Evolutionary conservation across 306 rosid genomes (phyloP).

Genomic region (Prunus dulcis): DNA sequence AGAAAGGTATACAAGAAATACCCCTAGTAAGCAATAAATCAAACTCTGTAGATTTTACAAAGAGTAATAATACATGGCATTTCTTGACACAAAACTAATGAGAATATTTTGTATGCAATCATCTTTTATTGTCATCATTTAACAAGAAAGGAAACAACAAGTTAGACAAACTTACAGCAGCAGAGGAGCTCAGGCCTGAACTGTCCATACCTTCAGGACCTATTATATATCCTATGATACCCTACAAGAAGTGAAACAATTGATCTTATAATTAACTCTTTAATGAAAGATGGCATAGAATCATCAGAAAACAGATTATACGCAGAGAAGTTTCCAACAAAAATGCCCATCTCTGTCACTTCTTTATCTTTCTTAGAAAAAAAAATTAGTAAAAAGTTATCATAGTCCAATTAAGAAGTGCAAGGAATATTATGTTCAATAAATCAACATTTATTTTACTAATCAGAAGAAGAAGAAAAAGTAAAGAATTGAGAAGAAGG

Average conservation of each 20-base stretch:
- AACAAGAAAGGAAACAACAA: slow-evolving; percentile 19
- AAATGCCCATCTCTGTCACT: not conserved
- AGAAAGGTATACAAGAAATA: not conserved
- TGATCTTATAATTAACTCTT: not conserved
- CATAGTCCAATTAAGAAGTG: slow-evolving; percentile 11
- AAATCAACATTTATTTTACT: not conserved
- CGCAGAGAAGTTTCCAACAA: not conserved
- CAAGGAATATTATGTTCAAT: not conserved
- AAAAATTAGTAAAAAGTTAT: not conserved
- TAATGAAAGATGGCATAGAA: slow-evolving; percentile 2
- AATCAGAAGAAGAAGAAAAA: not conserved
- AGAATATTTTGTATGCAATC: slow-evolving; percentile 11
- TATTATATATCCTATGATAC: slow-evolving; percentile 68
- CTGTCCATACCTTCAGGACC: slow-evolving; percentile 86
- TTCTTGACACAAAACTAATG: not conserved
- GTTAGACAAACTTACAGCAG: slow-evolving; percentile 68
- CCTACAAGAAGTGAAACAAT: slow-evolving; percentile 54
- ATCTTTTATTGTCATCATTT: slow-evolving; percentile 18
- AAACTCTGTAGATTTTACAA: not conserved
- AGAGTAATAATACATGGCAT: not conserved
- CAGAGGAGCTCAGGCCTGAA: slow-evolving; percentile 97
- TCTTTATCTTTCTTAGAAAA: not conserved
- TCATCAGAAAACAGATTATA: not conserved
- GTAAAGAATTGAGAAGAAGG: slow-evolving; percentile 12
- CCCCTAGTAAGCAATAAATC: not conserved